Percentiles rank a stretch among this genome's conserved stretches.
Evolutionary conservation across 192 early-diverging fungal genomes (phyloP).

Genomic region (Obelidium mucronatum): DNA sequence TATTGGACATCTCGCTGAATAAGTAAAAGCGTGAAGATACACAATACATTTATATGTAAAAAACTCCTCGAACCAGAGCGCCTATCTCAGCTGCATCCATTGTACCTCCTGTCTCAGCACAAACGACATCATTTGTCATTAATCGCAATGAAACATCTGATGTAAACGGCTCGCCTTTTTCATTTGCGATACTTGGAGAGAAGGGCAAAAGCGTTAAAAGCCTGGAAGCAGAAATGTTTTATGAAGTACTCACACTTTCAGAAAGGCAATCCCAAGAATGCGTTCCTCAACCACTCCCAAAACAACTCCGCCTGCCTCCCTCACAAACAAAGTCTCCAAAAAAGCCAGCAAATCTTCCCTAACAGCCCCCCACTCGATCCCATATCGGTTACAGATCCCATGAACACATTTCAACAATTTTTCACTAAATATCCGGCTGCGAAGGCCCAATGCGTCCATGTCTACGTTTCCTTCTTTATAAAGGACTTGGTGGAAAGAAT

Average conservation of each 20-base stretch:
- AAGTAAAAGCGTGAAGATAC: too few relatives aligned
- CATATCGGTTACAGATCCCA: conserved; percentile 6
- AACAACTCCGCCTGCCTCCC: neutral
- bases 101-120: neutral
- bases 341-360: conserved; percentile 2
- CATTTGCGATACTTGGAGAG: neutral
- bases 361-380: neutral
- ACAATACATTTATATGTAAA: conserved; percentile 15
- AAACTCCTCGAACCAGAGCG: conserved; percentile 7
- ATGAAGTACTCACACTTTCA: too few relatives aligned
- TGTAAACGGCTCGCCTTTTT: neutral
- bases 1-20: too few relatives aligned
- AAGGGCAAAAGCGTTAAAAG: too few relatives aligned
- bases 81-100: neutral
- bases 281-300: conserved; percentile 10
- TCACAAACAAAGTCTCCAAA: conserved; percentile 2
- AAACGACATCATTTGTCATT: neutral
- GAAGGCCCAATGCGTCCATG: neutral
- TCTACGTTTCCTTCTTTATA: neutral
- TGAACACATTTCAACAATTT: neutral
- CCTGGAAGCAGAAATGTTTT: too few relatives aligned
- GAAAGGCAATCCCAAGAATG: neutral
- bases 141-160: neutral
- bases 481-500: neutral
- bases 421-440: conserved; percentile 1